Evolutionary conservation across 352 stramenopile species (phyloP).

Genomic region (Pythium volutum): DNA sequence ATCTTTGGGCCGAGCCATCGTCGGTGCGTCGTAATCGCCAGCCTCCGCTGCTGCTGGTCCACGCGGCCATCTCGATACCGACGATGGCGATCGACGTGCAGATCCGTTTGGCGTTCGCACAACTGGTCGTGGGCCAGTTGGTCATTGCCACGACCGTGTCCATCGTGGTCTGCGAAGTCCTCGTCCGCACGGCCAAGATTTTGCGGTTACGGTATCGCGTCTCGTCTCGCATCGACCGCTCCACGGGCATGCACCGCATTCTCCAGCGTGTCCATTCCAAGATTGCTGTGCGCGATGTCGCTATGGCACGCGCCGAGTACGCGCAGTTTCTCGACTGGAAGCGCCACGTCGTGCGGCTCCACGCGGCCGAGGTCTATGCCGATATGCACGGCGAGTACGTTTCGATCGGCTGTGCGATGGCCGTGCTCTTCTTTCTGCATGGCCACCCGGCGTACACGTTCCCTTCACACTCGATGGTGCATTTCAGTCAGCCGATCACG

Average conservation of each 20-base stretch:
- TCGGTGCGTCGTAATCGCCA: background rate
- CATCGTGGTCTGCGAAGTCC: conserved; percentile 31
- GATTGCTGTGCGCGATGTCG: conserved; percentile 21
- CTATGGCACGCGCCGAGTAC: conserved; percentile 29
- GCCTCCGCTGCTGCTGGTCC: conserved; percentile 19
- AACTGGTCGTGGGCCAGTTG: conserved; percentile 19
- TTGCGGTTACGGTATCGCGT: conserved; percentile 26
- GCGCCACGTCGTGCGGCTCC: conserved; percentile 29
- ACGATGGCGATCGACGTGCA: conserved; percentile 33
- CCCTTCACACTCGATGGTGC: background rate
- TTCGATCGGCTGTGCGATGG: conserved; percentile 34
- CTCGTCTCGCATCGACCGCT: conserved; percentile 22
- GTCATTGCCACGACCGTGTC: conserved; percentile 9
- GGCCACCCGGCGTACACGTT: conserved; percentile 29
- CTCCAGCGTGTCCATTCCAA: conserved; percentile 34
- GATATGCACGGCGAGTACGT: conserved; percentile 55
- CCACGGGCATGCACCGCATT: conserved; percentile 28
- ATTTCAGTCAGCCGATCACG: no score
- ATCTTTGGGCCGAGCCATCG: background rate
- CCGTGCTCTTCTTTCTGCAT: conserved; percentile 22
- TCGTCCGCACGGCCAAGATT: conserved; percentile 41
- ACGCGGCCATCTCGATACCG: conserved; percentile 25
- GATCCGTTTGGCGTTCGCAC: conserved; percentile 32
- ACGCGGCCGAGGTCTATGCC: conserved; percentile 43
- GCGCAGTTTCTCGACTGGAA: conserved; percentile 40